Evolutionary conservation across 2,329 filamentous ascomycete species (phyloP), one percentile per base, ranked within the genome.

Genomic region (Rhynchosporium agropyri): DNA sequence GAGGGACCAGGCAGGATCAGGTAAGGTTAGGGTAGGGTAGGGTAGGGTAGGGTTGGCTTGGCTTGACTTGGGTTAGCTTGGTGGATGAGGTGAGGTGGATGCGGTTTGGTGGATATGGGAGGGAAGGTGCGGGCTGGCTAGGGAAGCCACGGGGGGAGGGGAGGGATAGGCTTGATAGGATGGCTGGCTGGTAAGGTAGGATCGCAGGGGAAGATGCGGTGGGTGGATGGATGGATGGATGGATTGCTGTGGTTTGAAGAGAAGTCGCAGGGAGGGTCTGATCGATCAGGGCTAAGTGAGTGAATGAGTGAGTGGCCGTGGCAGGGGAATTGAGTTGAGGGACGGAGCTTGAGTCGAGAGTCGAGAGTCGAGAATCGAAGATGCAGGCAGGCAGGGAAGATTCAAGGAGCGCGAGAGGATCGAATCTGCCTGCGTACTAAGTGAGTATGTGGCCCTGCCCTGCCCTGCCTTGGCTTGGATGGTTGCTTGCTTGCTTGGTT

Each of bases 31-130:
- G 45, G 42, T n/a, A 2, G 40, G n/a, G 43, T n/a, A 4, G 51
- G 57, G 50, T n/a, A 29, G 51, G 40, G 43, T 33, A 57, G 36
- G 36, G 45, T 12, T 15, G 43, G 43, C 13, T 3, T 48, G 50
- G 38, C 40, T 12, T 15, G 20, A 28, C 20, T 20, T 20, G 20
- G 20, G 20, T 20, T 20, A 20, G 20, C 20, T 48, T n/a, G 42
- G n/a, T 43, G 26, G 42, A 33, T 54, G 5, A 38, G 36, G n/a
- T 13, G 46, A n/a, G 45, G 10, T n/a, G 28, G 31, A 28, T 13
- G 42, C 28, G 43, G 58, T 20, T 20, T 10, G 45, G 36, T 31
- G 57, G 43, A 42, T 12, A 29, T 8, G 20, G 4, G 53, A 31
- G 36, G 1, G 53, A 56, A 26, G 3, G 53, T 43, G 53, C 38